A percentile compares a stretch with the other conserved stretches of the same genome.
phyloP scores from a whole-genome alignment of 2,329 filamentous ascomycete genomes.

The Penicillium sp. region DNA sequence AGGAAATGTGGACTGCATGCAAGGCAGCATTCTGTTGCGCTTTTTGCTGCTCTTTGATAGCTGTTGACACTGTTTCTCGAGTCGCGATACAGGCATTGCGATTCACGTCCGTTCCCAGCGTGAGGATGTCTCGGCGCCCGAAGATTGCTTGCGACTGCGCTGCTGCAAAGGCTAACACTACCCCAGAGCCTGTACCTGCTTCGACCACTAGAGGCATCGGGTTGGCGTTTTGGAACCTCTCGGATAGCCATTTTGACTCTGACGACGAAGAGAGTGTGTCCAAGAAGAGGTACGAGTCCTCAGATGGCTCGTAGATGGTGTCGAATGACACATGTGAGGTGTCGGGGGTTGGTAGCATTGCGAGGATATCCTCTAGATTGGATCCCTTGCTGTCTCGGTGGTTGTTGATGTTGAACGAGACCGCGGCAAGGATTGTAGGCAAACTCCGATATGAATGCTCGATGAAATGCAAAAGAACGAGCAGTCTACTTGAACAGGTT shows the following conservation, averaged over 20 bases:
- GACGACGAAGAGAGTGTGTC: conserved; percentile 74
- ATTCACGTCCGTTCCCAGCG: conserved; percentile 80
- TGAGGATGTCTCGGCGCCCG: conserved; percentile 63
- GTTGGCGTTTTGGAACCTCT: conserved; percentile 50
- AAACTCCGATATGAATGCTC: neutral
- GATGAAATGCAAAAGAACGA: neutral
- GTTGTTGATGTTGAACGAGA: neutral
- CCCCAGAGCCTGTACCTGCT: conserved; percentile 84
- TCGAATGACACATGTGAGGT: conserved; percentile 87
- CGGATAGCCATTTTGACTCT: conserved; percentile 64
- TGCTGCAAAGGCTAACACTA: conserved; percentile 82
- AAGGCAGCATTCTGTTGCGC: neutral
- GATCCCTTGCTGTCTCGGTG: neutral
- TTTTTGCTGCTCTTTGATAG: conserved; percentile 38
- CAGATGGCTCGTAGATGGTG: conserved; percentile 87
- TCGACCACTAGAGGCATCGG: conserved; percentile 65
- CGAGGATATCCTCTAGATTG: neutral
- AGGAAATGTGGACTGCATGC: conserved; percentile 57
- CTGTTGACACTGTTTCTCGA: conserved; percentile 57
- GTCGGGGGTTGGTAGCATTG: conserved; percentile 87
- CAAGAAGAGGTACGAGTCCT: conserved; percentile 90
- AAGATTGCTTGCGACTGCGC: conserved; percentile 70
- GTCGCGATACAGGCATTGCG: conserved; percentile 75
- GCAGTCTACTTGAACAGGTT: neutral
- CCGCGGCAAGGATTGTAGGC: neutral